phyloP scores from a whole-genome alignment of 176 grass and related monocot genomes.

The Olyra latifolia region DNA sequence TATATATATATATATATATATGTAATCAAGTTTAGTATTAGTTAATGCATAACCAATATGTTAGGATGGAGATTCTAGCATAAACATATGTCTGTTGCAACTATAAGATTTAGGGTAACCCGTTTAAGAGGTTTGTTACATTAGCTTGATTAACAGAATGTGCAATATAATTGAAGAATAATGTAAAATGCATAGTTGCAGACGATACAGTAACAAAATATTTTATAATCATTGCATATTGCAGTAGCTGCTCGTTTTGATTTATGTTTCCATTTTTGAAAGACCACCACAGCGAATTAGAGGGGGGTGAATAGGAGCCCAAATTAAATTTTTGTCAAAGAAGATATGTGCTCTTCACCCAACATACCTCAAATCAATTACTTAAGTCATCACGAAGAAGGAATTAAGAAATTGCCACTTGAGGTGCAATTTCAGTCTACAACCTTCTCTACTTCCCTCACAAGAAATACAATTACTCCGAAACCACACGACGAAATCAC shows the following conservation, averaged over 20 bases:
- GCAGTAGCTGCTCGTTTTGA: neutral
- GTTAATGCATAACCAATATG: slow-evolving; percentile 7
- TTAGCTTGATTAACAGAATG: neutral
- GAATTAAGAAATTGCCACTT: too few relatives aligned
- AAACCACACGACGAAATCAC: too few relatives aligned
- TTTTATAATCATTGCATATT: neutral
- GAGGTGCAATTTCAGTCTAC: too few relatives aligned
- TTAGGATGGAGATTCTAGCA: neutral
- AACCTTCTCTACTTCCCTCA: too few relatives aligned
- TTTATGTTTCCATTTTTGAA: neutral
- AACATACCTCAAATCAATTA: too few relatives aligned
- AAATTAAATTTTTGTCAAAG: too few relatives aligned
- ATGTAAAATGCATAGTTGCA: neutral
- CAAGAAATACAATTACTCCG: too few relatives aligned
- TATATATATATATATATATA: too few relatives aligned
- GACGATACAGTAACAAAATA: neutral
- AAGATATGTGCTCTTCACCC: too few relatives aligned
- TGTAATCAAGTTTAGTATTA: neutral
- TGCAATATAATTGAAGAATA: slow-evolving; percentile 2
- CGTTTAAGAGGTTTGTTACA: neutral
- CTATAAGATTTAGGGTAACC: neutral
- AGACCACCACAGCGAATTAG: too few relatives aligned
- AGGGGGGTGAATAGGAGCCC: too few relatives aligned
- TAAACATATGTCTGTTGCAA: neutral
- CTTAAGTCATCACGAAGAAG: too few relatives aligned